phyloP scores from a whole-genome alignment of 2,329 filamentous ascomycete genomes.

The Rugonectria rugulosa region DNA sequence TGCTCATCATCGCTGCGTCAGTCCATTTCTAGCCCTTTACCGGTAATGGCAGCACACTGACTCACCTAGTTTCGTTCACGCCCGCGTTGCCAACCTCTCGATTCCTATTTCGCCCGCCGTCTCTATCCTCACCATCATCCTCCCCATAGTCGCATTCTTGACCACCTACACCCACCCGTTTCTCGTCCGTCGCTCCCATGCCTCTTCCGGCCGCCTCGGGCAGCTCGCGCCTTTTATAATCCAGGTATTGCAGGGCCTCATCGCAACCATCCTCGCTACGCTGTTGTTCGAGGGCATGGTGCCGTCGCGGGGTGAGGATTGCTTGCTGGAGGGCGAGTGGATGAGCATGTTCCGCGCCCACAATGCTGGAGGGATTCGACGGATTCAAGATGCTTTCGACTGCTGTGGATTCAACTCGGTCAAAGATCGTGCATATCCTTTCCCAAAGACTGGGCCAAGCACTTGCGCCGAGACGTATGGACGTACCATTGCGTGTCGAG shows the following conservation, averaged over 20 bases:
- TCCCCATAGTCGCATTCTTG: constrained; percentile 46
- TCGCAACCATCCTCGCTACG: constrained; percentile 54
- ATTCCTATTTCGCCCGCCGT: constrained; percentile 48
- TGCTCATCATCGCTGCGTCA: too few relatives aligned
- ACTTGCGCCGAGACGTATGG: constrained; percentile 57
- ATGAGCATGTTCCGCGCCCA: constrained; percentile 58
- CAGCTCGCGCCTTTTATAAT: constrained; percentile 44
- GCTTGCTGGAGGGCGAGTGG: constrained; percentile 66
- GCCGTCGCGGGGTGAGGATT: constrained; percentile 50
- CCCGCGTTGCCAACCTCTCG: constrained; percentile 48
- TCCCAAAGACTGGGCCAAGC: constrained; percentile 46
- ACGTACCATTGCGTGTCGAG: constrained; percentile 57
- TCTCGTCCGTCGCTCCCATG: constrained; percentile 38
- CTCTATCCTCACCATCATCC: constrained; percentile 48
- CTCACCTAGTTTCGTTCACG: constrained; percentile 47
- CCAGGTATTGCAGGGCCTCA: constrained; percentile 52
- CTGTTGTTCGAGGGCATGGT: constrained; percentile 48
- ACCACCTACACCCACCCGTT: constrained; percentile 39
- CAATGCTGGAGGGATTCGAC: constrained; percentile 57
- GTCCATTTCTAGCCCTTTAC: too few relatives aligned
- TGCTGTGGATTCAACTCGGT: constrained; percentile 72
- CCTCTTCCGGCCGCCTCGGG: constrained; percentile 28
- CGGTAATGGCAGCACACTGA: constrained; percentile 10
- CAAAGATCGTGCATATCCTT: constrained; percentile 70
- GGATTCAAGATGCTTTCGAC: constrained; percentile 69